These are phyloP conservation scores for Backusella luteola DNA, from an alignment of 192 early-diverging fungal species.

Conservation along the genomic window DNA sequence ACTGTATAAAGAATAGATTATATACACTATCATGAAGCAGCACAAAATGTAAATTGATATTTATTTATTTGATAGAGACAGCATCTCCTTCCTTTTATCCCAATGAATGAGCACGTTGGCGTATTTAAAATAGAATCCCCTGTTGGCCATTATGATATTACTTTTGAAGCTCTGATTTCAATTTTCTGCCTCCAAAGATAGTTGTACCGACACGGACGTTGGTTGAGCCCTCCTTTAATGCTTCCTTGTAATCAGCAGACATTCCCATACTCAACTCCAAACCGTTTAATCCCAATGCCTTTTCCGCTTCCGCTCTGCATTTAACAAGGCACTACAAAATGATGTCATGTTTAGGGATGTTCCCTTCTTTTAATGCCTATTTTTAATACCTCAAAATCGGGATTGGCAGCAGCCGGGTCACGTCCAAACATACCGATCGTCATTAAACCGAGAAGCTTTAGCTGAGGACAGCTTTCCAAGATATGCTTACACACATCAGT, in stretches of 20 bases:
- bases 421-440: constrained; percentile 86
- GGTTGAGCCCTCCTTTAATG: constrained; percentile 82
- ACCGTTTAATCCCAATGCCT: constrained; percentile 27
- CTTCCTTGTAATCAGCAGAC: constrained; percentile 91
- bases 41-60: no score
- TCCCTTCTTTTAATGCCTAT: neutral
- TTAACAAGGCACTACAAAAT: constrained; percentile 38
- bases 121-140: no score
- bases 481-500: constrained; percentile 65
- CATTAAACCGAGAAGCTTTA: constrained; percentile 87
- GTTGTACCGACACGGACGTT: constrained; percentile 92
- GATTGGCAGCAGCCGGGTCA: constrained; percentile 53
- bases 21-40: no score
- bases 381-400: constrained; percentile 68
- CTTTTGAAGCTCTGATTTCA: neutral
- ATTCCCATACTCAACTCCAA: constrained; percentile 97
- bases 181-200: constrained; percentile 80
- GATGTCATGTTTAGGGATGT: neutral
- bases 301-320: constrained; percentile 38
- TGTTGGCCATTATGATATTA: neutral
- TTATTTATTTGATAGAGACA: no score
- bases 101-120: no score
- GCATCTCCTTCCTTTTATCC: no score
- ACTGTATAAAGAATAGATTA: no score
- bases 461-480: constrained; percentile 56